Percentiles rank a stretch among this genome's conserved stretches.
These are phyloP conservation scores for Marchantia polymorpha DNA, from an alignment of 225 moss, liverwort and hornwort species.

Conservation along the genomic window DNA sequence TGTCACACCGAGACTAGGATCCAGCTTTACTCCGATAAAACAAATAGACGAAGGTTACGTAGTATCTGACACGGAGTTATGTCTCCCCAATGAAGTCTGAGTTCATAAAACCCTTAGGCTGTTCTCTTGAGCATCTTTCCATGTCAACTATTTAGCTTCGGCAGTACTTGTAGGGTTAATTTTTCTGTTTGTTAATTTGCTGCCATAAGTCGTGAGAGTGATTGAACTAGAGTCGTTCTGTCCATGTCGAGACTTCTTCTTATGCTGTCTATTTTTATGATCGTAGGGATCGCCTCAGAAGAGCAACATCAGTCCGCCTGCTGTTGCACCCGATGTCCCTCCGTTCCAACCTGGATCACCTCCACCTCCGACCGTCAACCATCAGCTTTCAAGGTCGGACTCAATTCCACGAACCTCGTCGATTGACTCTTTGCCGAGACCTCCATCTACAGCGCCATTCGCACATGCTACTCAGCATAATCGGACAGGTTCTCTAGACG, in stretches of 20 bases:
- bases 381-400: conserved; percentile 19
- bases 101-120: no score
- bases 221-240: background rate
- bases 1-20: no score
- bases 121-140: no score
- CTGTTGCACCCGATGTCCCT: conserved; percentile 45
- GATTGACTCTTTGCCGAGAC: conserved; percentile 43
- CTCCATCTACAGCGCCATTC: conserved; percentile 42
- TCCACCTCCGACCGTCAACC: conserved; percentile 18
- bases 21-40: no score
- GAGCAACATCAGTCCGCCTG: conserved; percentile 25
- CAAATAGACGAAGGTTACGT: no score
- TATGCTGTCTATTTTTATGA: background rate
- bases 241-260: background rate
- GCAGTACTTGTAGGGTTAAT: background rate
- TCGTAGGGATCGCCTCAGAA: conserved; percentile 52
- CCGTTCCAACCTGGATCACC: conserved; percentile 29
- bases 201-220: background rate
- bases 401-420: conserved; percentile 36
- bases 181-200: background rate
- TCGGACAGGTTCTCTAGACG: conserved; percentile 56
- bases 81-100: no score
- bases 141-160: no score
- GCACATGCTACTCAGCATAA: conserved; percentile 46
- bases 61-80: no score